Evolutionary conservation across 2,329 filamentous ascomycete genomes (phyloP), one percentile per base, ranked within the genome.

Genomic region (Fusarium continuum): DNA sequence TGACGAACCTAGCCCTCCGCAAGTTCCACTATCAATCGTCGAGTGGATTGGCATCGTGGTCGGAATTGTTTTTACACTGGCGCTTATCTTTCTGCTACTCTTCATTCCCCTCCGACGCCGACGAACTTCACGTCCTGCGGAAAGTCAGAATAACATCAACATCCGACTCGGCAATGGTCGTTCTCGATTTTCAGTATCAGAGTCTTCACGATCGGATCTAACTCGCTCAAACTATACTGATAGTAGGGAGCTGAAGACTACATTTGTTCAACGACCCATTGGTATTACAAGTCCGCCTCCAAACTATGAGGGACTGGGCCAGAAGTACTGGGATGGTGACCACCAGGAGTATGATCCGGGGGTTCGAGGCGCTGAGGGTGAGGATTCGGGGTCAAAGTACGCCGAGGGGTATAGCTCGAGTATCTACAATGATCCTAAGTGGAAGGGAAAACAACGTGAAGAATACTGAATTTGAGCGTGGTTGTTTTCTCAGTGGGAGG

Each of bases 21-120:
- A 14, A 0, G 7, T 2, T 9, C 26, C 23, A 5, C 19, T 36
- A 3, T 17, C 10, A 6, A 38, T 16, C 1, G 25, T 22, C 1
- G 34, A 48, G 11, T 17, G 56, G 16, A 38, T 38, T 25, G 55
- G 64, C 3, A 28, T 65, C 1, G 25, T 39, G 3, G 6, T 52
- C 3, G 60, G 55, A 4, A 22, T 10, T 3, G 5, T 49, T 10
- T 34, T 28, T 4, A 16, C 36, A 8, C 8, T 61, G 4, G 3
- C 19, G 9, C 6, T 40, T 3, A 16, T 55, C n/a, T 19, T 45
- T 4, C 11, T 45, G 8, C 9, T 47, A 4, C 10, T 60, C 0
- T 5, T 39, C 6, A 5, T 36, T 2, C 13, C 59, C 1, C 22
- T 36, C 19, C 31, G 25, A 11, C 49, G 45, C 14, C 49, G 54